A percentile compares a stretch with the other conserved stretches of the same genome.
Evolutionary conservation across 2,329 filamentous ascomycete genomes (phyloP).

Genomic region (Aureobasidium melanogenum): DNA sequence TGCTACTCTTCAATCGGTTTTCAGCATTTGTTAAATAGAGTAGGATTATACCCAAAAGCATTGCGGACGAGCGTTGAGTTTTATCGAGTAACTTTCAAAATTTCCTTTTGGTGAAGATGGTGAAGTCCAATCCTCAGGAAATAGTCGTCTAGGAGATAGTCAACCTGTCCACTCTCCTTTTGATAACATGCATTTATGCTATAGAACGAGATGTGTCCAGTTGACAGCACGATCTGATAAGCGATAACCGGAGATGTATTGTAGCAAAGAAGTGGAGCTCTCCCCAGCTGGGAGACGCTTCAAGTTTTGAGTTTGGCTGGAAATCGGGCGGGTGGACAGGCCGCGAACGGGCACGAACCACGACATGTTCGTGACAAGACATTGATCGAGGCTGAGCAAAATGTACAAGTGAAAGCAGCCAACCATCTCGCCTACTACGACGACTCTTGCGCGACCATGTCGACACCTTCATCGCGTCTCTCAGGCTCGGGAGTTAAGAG

Average conservation of each 20-base stretch:
- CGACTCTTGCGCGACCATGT: neutral
- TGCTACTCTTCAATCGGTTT: neutral
- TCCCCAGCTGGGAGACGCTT: neutral
- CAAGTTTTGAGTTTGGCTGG: neutral
- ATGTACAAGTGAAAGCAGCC: neutral
- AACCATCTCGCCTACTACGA: neutral
- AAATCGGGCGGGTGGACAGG: neutral
- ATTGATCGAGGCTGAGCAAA: neutral
- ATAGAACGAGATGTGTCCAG: too few species aligned
- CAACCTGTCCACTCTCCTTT: neutral
- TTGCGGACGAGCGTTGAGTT: neutral
- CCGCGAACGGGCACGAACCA: neutral
- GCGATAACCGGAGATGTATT: neutral
- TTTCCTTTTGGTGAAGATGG: neutral
- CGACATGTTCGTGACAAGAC: neutral
- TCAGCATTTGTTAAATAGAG: neutral
- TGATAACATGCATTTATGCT: too few species aligned
- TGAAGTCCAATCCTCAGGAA: neutral
- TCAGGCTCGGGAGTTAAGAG: constrained; percentile 24
- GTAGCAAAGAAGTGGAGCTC: neutral
- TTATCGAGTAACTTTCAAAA: neutral
- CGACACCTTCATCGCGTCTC: neutral
- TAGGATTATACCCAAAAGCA: neutral
- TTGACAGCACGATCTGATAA: neutral
- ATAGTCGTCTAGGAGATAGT: too few species aligned